Base-by-base conservation (phyloP, 306 rosid species). In the Rosa rugosa region DNA sequence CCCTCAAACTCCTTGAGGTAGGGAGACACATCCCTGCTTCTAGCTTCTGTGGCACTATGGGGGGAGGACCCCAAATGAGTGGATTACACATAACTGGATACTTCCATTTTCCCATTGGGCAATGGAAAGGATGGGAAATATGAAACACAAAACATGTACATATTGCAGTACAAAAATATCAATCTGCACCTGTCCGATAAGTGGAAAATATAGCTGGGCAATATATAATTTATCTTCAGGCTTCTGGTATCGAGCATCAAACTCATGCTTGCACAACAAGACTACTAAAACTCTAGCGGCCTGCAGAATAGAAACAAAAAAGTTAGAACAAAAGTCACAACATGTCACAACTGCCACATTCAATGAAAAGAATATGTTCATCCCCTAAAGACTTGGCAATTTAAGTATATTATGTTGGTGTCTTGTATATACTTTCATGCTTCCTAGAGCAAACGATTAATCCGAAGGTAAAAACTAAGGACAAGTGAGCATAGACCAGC, bases 161-260 rank as follows among this genome's bases (percentile, higher is more conserved):
- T 18, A 47, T 8, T 25, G 67, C 56, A 51, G 83, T 53, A 82
- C 20, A 56, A 34, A 57, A 53, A 41, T 44, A 64, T 71, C 41
- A 62, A 23, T 68, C 73, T 9, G 63, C 75, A 90, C 98, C 98
- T 95, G 99, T 85, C 99, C 99, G 34, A 95, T 83, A 74, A 95
- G 96, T 41, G 99, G 99, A 78, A 92, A 91, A 82, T 95, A 95
- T 73, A 95, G 92, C 89, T 95, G 99, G 53, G 99, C 99, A 81
- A 95, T 95, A 80, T 95, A 95, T 73, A 95, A 85, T 78, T 93
- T 95, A 85, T 95, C 99, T 90, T 95, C 99, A 80, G 92, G 91
- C 89, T 95, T 95, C 80, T 95, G 99, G 91, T 95, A 95, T 84
- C 99, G 90, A 79, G 91, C 90, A 92, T 95, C 99, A 90, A 92